Evolutionary conservation across 192 early-diverging fungal species (phyloP), one percentile per base, ranked within the genome.

Genomic region (Podila minutissima): DNA sequence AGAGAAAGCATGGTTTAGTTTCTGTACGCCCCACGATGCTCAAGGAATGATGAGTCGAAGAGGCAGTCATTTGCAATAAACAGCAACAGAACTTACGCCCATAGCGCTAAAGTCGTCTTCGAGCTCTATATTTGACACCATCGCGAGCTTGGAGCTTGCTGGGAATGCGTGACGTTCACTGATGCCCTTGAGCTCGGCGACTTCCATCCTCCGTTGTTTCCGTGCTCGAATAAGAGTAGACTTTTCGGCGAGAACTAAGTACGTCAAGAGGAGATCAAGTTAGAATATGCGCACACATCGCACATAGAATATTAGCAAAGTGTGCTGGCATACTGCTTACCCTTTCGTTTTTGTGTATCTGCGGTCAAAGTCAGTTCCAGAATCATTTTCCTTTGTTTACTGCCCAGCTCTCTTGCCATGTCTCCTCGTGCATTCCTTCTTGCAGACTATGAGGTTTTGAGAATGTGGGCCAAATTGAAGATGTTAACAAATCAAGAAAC

Each of bases 161-260:
- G 87, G 87, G 37, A 89, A 89, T 2, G 84, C 84, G n/a, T 71
- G 61, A 15, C 66, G 59, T 29, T 86, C 74, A 24, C 72, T 82
- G 22, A 85, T 64, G n/a, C 59, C 64, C 68, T 77, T 83, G 29
- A 87, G 71, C 46, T 89, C 87, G 29, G 48, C 60, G 5, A 71
- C 75, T 61, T 86, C 85, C 46, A 73, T 57, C 53, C 75, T 66
- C 58, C 74, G 76, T 15, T 68, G 33, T 31, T 73, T 75, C 51
- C 85, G 83, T 17, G 75, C 79, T n/a, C 83, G 72, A 55, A 79
- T 35, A 22, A 89, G 60, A 2, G 62, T 68, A 3, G 74, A 17
- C 57, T 69, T 70, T 53, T 89, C 87, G 2, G 71, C 74, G 15
- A 72, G 63, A n/a, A 62, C 67, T 76, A 53, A 26, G 15, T 13